A percentile compares a stretch with the other conserved stretches of the same genome.
These are phyloP conservation scores for Amanita molliuscula DNA, from an alignment of 768 basidiomycete species.

Conservation along the genomic window DNA sequence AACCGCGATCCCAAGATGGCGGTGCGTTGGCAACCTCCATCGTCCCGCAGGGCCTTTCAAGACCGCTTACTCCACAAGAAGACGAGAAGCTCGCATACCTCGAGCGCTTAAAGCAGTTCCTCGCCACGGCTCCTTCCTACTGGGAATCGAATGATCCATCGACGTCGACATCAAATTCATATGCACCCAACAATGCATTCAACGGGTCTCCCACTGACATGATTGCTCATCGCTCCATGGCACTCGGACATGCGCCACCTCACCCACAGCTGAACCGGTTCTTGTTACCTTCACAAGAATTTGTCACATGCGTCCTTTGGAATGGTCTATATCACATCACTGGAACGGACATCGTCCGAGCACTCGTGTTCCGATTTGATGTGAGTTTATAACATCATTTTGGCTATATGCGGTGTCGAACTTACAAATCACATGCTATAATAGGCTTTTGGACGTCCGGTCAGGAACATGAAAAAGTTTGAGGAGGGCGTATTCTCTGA, in stretches of 20 bases:
- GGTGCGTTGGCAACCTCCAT: conserved; percentile 12
- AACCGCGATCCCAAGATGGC: neutral
- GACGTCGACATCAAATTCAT: conserved; percentile 13
- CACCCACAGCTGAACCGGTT: conserved; percentile 83
- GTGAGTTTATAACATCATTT: conserved; percentile 23
- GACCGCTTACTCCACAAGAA: conserved; percentile 55
- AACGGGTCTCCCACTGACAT: conserved; percentile 6
- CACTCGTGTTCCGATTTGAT: conserved; percentile 90
- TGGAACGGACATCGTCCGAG: conserved; percentile 93
- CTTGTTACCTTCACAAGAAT: conserved; percentile 77
- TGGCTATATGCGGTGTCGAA: neutral
- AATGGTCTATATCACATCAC: conserved; percentile 88
- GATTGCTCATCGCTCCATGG: conserved; percentile 9
- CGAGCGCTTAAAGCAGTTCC: conserved; percentile 80
- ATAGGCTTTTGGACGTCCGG: conserved; percentile 78
- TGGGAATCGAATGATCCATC: conserved; percentile 41
- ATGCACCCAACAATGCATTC: conserved; percentile 8
- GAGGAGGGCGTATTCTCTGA: conserved; percentile 96
- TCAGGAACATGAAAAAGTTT: conserved; percentile 91
- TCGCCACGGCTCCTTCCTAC: conserved; percentile 72
- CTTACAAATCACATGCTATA: conserved; percentile 1
- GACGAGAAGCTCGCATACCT: conserved; percentile 65
- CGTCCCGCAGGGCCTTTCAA: conserved; percentile 33
- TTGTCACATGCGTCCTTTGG: conserved; percentile 90
- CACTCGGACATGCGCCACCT: conserved; percentile 29